A percentile compares a stretch with the other conserved stretches of the same genome.
These are phyloP conservation scores for Boechera retrofracta DNA, from an alignment of 345 rosid species.

Conservation along the genomic window DNA sequence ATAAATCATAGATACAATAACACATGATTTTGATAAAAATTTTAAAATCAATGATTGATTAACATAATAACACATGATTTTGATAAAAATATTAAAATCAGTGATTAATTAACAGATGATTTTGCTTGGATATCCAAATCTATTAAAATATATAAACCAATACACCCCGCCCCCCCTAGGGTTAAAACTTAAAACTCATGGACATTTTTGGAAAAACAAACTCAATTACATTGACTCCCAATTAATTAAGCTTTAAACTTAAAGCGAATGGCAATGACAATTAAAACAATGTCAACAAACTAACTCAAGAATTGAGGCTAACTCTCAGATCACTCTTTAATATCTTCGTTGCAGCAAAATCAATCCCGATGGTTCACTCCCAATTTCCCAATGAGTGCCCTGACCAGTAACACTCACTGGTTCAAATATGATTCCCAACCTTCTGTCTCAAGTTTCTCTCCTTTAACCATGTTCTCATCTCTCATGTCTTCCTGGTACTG, in stretches of 20 bases:
- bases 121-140: too few species aligned
- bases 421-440: conserved; percentile 83
- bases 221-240: not conserved
- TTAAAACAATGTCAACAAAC: not conserved
- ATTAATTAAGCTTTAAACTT: not conserved
- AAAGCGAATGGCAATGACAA: not conserved
- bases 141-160: too few species aligned
- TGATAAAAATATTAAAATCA: too few species aligned
- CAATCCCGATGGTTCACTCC: not conserved
- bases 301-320: conserved; percentile 30
- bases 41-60: too few species aligned
- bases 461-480: conserved; percentile 71
- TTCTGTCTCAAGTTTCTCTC: conserved; percentile 65
- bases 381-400: not conserved
- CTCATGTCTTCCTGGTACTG: conserved; percentile 88
- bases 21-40: too few species aligned
- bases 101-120: too few species aligned
- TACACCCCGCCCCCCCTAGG: too few species aligned
- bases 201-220: not conserved
- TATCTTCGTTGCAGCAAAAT: conserved; percentile 33
- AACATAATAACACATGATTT: too few species aligned
- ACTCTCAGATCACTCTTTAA: conserved; percentile 16
- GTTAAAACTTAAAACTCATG: not conserved
- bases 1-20: too few species aligned
- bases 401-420: conserved; percentile 42